phyloP scores from a whole-genome alignment of 2,329 filamentous ascomycete species.

The Microdochium bolleyi region DNA sequence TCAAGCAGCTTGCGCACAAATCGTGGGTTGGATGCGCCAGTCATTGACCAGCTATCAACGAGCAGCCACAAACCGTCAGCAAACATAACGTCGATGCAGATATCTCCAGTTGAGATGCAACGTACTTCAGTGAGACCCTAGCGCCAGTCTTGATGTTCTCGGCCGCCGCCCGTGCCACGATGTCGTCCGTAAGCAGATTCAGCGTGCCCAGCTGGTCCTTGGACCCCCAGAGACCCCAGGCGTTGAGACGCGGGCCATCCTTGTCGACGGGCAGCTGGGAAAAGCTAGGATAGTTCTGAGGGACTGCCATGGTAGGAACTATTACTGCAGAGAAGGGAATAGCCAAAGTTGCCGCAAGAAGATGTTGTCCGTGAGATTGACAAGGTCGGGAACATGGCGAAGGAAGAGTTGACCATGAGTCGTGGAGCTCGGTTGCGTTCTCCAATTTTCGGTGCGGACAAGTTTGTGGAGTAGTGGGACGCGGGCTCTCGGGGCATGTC shows the following conservation, averaged over 20 bases:
- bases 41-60: not conserved
- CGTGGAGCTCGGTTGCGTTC: too few relatives aligned
- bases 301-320: not conserved
- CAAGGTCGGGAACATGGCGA: too few relatives aligned
- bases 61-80: too few relatives aligned
- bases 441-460: too few relatives aligned
- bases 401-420: too few relatives aligned
- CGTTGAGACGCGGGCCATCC: not conserved
- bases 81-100: not conserved
- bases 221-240: slow-evolving; percentile 7
- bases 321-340: too few relatives aligned
- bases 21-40: slow-evolving; percentile 1
- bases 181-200: slow-evolving; percentile 8
- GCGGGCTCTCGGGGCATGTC: too few relatives aligned
- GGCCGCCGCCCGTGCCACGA: slow-evolving; percentile 3
- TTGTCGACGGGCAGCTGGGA: not conserved
- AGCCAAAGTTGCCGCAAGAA: too few relatives aligned
- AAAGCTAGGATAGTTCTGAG: not conserved
- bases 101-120: not conserved
- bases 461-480: too few relatives aligned
- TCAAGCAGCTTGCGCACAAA: not conserved
- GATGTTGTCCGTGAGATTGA: too few relatives aligned
- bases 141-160: slow-evolving; percentile 19
- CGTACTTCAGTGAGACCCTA: slow-evolving; percentile 7
- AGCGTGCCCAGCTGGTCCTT: slow-evolving; percentile 4